phyloP scores from a whole-genome alignment of 108 stramenopile species.

The Fragilariopsis cylindrus region DNA sequence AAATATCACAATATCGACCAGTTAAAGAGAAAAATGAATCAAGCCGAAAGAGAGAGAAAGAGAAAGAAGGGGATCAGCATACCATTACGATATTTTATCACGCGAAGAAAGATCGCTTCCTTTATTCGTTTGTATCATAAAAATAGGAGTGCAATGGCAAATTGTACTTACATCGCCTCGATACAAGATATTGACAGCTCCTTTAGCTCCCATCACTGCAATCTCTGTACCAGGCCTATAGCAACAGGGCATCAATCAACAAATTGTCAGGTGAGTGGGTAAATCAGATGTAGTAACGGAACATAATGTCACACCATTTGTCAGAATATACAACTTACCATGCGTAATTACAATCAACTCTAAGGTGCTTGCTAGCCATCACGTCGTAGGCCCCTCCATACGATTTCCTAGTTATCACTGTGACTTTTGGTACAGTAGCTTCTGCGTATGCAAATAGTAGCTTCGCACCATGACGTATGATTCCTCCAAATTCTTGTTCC shows the following conservation, averaged over 20 bases:
- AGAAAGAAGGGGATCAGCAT: neutral
- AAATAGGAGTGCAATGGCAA: neutral
- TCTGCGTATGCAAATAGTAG: conserved; percentile 98
- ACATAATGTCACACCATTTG: too few species aligned
- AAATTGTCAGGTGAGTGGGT: too few species aligned
- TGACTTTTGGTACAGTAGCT: conserved; percentile 97
- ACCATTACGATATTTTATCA: neutral
- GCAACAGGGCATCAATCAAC: too few species aligned
- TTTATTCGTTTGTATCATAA: neutral
- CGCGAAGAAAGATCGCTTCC: neutral
- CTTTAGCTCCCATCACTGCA: conserved; percentile 99
- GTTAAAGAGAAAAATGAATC: neutral
- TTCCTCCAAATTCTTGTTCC: conserved; percentile 87
- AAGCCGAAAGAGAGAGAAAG: neutral
- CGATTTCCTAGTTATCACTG: conserved; percentile 98
- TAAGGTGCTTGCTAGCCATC: conserved; percentile 98
- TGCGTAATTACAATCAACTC: conserved; percentile 97
- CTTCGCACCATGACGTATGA: conserved; percentile 98
- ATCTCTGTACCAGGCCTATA: conserved; percentile 87
- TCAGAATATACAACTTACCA: conserved; percentile 46
- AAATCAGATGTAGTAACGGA: too few species aligned
- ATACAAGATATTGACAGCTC: conserved; percentile 98
- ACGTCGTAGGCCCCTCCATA: conserved; percentile 99
- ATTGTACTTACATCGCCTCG: conserved; percentile 77
- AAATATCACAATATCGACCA: neutral